Evolutionary conservation across 1,284 basidiomycete genomes (phyloP).

Genomic region (Ustilago xerochloae): DNA sequence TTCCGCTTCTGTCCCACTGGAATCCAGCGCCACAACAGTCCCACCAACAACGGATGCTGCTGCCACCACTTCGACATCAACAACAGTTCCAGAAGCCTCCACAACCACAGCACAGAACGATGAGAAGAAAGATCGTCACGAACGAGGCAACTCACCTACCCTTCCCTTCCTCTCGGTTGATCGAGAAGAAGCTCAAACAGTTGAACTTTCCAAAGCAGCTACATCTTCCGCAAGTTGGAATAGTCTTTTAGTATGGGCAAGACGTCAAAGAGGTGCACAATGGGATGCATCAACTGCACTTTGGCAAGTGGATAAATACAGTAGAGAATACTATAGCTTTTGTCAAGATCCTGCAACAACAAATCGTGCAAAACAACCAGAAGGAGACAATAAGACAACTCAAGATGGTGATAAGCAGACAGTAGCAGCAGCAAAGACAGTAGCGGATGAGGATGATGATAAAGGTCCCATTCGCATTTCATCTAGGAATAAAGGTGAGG

Average conservation of each 20-base stretch:
- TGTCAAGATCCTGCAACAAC: conserved; percentile 27
- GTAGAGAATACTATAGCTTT: conserved; percentile 49
- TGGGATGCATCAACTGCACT: conserved; percentile 54
- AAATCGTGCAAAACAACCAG: conserved; percentile 19
- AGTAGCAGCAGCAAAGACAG: background rate
- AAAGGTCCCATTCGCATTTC: conserved; percentile 23
- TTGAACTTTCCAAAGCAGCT: conserved; percentile 42
- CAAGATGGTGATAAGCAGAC: background rate
- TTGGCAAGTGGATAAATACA: conserved; percentile 54
- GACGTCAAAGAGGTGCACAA: conserved; percentile 56
- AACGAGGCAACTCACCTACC: conserved; percentile 40
- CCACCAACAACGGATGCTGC: background rate
- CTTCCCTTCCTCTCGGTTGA: conserved; percentile 27
- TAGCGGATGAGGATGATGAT: conserved; percentile 17
- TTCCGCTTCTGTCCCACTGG: background rate
- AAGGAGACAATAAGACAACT: background rate
- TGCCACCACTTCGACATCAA: background rate
- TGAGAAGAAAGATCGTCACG: background rate
- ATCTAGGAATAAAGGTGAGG: conserved; percentile 13
- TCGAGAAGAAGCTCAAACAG: conserved; percentile 26
- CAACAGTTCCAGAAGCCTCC: background rate
- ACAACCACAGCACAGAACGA: conserved; percentile 1
- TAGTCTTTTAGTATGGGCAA: conserved; percentile 56
- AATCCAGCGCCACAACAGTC: background rate
- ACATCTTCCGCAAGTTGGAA: conserved; percentile 61